Evolutionary conservation across 805 yeast species (phyloP), one percentile per base, ranked within the genome.

Genomic region (Hanseniaspora meyeri): DNA sequence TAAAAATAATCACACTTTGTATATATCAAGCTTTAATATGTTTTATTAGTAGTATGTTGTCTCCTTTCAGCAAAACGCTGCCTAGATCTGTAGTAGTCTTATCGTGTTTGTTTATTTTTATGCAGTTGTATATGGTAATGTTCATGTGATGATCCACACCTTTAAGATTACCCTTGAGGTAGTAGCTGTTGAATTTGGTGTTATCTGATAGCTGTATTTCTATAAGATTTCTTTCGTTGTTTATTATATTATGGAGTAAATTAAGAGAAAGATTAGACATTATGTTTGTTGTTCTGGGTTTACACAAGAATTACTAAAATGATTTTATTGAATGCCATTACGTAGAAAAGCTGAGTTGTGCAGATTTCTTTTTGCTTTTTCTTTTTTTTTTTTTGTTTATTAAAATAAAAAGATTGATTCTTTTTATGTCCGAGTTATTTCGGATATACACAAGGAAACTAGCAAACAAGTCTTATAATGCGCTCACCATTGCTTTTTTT

Each of bases 121-220:
- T 64, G 0, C 85, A 84, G 51, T 79, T 78, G 37, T 78, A 82
- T 24, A 82, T 70, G 4, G 81, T 85, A 17, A 82, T 71, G 66
- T 93, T 93, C 98, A 93, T 95, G 65, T 90, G 91, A 72, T 95
- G 98, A 69, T 93, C 99, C 69, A 95, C 91, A 1, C 99, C 99
- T 59, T 83, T 75, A 34, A 93, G 82, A 59, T 77, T 79, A 1
- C 98, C 98, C 62, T 85, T 86, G 1, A 52, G 14, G n/a, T 52
- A 52, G 14, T 19, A 52, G 12, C 19, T 10, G 5, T 31, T 52
- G 17, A 52, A 52, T 31, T 52, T 52, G 9, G 20, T 11, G 14
- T 20, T 38, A 17, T 52, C 56, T 29, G 56, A 52, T 4, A 52
- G 20, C 31, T 52, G 46, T 14, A 52, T 39, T 4, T 20, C 20